phyloP scores from a whole-genome alignment of 768 basidiomycete genomes.

The Mycena vitilis region DNA sequence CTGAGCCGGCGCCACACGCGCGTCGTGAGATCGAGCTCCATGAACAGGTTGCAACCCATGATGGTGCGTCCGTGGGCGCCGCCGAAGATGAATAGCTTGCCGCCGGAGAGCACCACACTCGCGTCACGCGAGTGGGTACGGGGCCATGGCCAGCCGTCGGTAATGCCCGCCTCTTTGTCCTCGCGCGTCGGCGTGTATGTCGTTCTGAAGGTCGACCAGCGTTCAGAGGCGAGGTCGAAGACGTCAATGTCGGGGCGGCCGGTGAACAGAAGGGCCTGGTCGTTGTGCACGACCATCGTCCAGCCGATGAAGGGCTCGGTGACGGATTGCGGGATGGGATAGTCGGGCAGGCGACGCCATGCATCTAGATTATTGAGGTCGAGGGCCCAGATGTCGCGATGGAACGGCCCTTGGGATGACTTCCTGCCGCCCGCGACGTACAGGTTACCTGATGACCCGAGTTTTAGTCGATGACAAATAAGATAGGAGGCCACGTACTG shows the following conservation, averaged over 20 bases:
- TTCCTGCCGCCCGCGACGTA: constrained; percentile 46
- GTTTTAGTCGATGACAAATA: too few relatives aligned
- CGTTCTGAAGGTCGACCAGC: constrained; percentile 47
- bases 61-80: constrained; percentile 42
- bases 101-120: constrained; percentile 41
- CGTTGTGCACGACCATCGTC: constrained; percentile 40
- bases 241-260: constrained; percentile 45
- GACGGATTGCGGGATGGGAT: constrained; percentile 36
- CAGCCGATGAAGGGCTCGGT: constrained; percentile 39
- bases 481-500: constrained; percentile 29
- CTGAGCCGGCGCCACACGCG: constrained; percentile 42
- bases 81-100: constrained; percentile 54
- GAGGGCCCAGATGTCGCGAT: constrained; percentile 44
- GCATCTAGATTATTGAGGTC: constrained; percentile 41
- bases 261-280: constrained; percentile 51
- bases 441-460: constrained; percentile 35
- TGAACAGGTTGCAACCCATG: constrained; percentile 53
- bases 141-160: constrained; percentile 42
- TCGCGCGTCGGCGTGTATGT: constrained; percentile 32
- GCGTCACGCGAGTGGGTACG: constrained; percentile 22
- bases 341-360: constrained; percentile 44
- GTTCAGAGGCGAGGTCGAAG: constrained; percentile 50
- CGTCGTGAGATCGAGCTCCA: constrained; percentile 41
- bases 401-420: constrained; percentile 41
- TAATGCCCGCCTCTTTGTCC: constrained; percentile 9